A percentile compares a stretch with the other conserved stretches of the same genome.
Evolutionary conservation across 768 basidiomycete genomes (phyloP).

Genomic region (Tulasnella calospora): DNA sequence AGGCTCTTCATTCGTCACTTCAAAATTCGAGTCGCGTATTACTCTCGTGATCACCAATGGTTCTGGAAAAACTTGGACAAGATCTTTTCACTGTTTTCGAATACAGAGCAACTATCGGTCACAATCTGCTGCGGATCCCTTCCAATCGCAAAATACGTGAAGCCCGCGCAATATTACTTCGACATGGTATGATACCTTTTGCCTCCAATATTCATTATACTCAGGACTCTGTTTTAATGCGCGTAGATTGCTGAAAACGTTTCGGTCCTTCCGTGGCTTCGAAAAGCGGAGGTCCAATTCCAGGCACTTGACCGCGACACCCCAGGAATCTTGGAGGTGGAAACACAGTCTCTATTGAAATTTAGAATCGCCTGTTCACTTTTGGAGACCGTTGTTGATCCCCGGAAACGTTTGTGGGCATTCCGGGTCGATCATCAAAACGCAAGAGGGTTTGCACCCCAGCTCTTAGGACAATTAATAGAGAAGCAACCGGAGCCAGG

Average conservation of each 20-base stretch:
- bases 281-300: background rate
- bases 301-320: background rate
- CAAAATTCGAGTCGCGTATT: background rate
- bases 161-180: background rate
- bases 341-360: background rate
- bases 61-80: background rate
- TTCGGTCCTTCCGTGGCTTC: background rate
- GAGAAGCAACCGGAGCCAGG: no score
- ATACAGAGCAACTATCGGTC: background rate
- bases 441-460: background rate
- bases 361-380: background rate
- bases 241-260: background rate
- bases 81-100: background rate
- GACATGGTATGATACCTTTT: background rate
- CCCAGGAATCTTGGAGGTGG: background rate
- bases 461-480: background rate
- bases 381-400: background rate
- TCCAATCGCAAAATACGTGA: background rate
- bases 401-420: background rate
- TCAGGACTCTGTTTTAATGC: background rate
- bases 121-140: background rate
- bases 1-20: background rate
- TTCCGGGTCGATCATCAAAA: background rate
- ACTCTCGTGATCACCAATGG: background rate
- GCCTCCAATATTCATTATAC: background rate